Evolutionary conservation across 139 green algal genomes (phyloP), one percentile per base, ranked within the genome.

Genomic region (Picochlorum sp.): DNA sequence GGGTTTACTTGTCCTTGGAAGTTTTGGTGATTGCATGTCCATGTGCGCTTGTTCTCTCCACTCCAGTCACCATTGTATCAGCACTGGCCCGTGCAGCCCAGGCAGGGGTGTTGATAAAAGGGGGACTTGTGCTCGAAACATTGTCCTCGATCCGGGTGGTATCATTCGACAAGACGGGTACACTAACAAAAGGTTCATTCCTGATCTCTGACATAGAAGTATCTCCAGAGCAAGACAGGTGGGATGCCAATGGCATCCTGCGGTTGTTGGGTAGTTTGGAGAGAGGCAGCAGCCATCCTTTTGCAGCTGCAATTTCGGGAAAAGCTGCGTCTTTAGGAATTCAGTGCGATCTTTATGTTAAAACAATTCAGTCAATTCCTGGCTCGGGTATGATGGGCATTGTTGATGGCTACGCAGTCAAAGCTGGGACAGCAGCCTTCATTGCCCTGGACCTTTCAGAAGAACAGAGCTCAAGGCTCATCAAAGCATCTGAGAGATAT

Each of bases 11-110:
- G 31, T 81, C 87, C 14, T 71, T 92, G 49, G 75, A 90, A 26
- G 67, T 94, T 24, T 74, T 94, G 14, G 87, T 94, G 13, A 83
- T 77, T 6, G 85, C 85, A 20, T 94, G 88, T 72, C 88, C 88
- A 28, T 95, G 88, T 63, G 87, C 88, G 16, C 73, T 95, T 26
- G 85, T 94, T 31, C 79, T 95, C n/a, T 84, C 77, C 28, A 93
- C 87, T 13, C 88, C 88, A 15, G 78, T 92, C 8, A 66, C 75
- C 5, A 72, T 76, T 18, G 77, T 92, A 14, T 60, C 45, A 16
- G 63, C 61, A 3, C 54, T 90, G 8, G 71, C 85, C 2, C 37
- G 66, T 2, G 75, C 76, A 14, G 81, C 79, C 6, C 66, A 65
- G 16, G 58, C 79, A 30, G 84, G 84, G 10, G 78, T 95, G 45